Evolutionary conservation across 23 red algal genomes (phyloP), one percentile per base, ranked within the genome.

Genomic region (Chondrus crispus): DNA sequence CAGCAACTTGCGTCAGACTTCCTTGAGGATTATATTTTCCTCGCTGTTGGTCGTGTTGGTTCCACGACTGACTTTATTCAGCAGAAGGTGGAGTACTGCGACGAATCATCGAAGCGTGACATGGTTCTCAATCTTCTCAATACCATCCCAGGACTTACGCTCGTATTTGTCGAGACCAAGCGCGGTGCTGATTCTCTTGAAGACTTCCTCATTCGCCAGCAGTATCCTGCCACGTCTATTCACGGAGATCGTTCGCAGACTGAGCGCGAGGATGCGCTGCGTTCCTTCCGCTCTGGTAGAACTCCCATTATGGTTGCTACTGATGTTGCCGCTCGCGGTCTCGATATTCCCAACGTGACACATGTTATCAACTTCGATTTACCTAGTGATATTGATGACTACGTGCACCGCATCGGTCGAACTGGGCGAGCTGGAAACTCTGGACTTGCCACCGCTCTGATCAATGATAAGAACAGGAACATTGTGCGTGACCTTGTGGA

Each of bases 341-440:
- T 99, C 7, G 97, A 99, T 76, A 99, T 99, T 84, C 97, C 97
- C 8, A 99, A 99, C 69, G 97, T 99, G 0, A 95, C 97, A 19
- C 97, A 99, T 82, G 97, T 99, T 38, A 95, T 99, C 73, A 99
- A 99, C 93, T 99, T 93, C 55, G 97, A 99, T 69, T 63, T 99
- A 53, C 97, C 97, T 9, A 89, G 93, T 26, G 86, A 93, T 47
- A 95, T 99, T 81, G 95, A 99, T 45, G 97, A 99, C 32, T 99
- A 99, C 52, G 97, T 99, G 46, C 97, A 99, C 76, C 91, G 97
- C 58, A 99, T 99, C 74, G 97, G 97, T 2, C 88, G 97, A 60
- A 99, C 97, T 37, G 97, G 97, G 28, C 90, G 97, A 84, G 97
- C 97, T 13, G 97, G 97, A 42, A 99, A 99, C 72, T 91, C 86